Percentiles rank a stretch among this genome's conserved stretches.
Evolutionary conservation across 768 basidiomycete species (phyloP).

Genomic region (Xerocomus potaroensis): DNA sequence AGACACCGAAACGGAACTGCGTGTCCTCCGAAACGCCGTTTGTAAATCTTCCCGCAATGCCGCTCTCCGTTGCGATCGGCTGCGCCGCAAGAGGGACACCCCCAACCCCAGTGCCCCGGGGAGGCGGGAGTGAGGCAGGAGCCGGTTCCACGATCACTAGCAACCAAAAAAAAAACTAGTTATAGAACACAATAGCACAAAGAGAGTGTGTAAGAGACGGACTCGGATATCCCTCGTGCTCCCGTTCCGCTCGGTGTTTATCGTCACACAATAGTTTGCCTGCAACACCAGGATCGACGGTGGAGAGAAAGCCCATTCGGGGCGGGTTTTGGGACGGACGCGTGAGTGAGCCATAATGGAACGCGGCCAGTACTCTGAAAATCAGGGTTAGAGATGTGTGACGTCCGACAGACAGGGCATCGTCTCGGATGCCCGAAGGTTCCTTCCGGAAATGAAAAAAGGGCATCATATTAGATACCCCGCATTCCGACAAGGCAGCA

Average conservation of each 20-base stretch:
- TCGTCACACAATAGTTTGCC: slow-evolving; percentile 34
- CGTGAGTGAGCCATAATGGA: slow-evolving; percentile 68
- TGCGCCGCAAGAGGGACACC: slow-evolving; percentile 28
- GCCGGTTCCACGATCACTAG: slow-evolving; percentile 40
- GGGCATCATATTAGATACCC: neutral
- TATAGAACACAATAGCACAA: neutral
- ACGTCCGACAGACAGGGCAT: neutral
- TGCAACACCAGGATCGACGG: slow-evolving; percentile 53
- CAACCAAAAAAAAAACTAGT: neutral
- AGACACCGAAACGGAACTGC: slow-evolving; percentile 13
- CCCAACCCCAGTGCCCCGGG: slow-evolving; percentile 21
- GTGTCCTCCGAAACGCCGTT: slow-evolving; percentile 16
- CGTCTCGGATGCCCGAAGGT: slow-evolving; percentile 13
- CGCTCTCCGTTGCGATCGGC: slow-evolving; percentile 13
- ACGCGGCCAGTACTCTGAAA: slow-evolving; percentile 59
- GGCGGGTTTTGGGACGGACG: slow-evolving; percentile 66
- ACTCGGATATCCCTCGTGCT: slow-evolving; percentile 28
- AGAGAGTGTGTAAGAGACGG: neutral
- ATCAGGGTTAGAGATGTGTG: neutral
- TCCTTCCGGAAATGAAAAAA: slow-evolving; percentile 7
- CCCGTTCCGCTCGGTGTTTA: slow-evolving; percentile 32
- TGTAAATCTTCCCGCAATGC: neutral
- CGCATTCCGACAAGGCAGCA: neutral
- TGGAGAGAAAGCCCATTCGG: slow-evolving; percentile 67
- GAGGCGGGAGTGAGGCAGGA: slow-evolving; percentile 31